These are phyloP conservation scores for Ustilago xerochloae DNA, from an alignment of 1,284 basidiomycete genomes.

Conservation along the genomic window DNA sequence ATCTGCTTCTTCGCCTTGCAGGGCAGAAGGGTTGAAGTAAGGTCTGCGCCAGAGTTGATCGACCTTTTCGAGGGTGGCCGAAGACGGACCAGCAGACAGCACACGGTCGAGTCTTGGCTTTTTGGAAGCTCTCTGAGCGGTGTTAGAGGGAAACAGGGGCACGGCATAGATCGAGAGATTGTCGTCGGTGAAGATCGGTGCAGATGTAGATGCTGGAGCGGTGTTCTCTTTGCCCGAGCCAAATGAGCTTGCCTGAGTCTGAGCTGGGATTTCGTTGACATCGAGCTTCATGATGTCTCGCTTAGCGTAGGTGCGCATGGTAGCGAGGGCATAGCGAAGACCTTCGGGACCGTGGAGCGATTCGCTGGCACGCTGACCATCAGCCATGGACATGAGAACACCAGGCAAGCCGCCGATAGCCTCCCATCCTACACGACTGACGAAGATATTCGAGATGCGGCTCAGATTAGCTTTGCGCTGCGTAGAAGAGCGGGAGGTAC, in stretches of 20 bases:
- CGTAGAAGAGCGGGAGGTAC: slow-evolving; percentile 78
- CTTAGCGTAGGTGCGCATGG: slow-evolving; percentile 69
- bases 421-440: slow-evolving; percentile 76
- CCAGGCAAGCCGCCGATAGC: slow-evolving; percentile 72
- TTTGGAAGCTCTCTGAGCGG: slow-evolving; percentile 12
- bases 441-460: slow-evolving; percentile 78
- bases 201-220: slow-evolving; percentile 50
- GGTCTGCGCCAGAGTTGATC: slow-evolving; percentile 37
- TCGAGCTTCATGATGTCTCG: slow-evolving; percentile 51
- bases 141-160: slow-evolving; percentile 70
- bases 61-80: slow-evolving; percentile 16
- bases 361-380: slow-evolving; percentile 75
- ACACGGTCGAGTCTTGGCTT: slow-evolving; percentile 23
- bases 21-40: slow-evolving; percentile 43
- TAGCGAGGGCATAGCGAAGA: slow-evolving; percentile 77
- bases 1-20: slow-evolving; percentile 41
- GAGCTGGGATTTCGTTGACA: slow-evolving; percentile 29
- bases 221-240: slow-evolving; percentile 30
- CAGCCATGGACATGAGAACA: slow-evolving; percentile 83
- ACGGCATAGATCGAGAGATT: slow-evolving; percentile 77
- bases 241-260: not conserved
- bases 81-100: not conserved
- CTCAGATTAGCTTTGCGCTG: slow-evolving; percentile 77
- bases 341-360: slow-evolving; percentile 80
- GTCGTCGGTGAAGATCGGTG: slow-evolving; percentile 74